Conservation (phyloP, 495 filamentous ascomycete genomes). For the Aspergillus cristatus region DNA sequence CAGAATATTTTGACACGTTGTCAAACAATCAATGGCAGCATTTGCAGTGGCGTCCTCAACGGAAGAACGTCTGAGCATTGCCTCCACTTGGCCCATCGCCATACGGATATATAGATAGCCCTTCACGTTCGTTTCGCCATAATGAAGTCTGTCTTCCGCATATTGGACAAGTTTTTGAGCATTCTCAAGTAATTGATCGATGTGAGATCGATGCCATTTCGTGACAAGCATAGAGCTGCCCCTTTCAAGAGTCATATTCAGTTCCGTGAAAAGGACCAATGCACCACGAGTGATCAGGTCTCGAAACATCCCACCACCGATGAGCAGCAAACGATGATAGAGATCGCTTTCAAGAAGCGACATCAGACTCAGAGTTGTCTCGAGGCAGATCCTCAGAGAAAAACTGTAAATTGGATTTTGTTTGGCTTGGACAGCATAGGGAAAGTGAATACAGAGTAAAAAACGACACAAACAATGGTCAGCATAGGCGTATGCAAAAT, state of each 20-base stretch:
- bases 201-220: slow-evolving; percentile 18
- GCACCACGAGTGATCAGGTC: slow-evolving; percentile 30
- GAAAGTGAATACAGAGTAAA: slow-evolving; percentile 37
- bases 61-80: slow-evolving; percentile 15
- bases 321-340: slow-evolving; percentile 30
- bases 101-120: slow-evolving; percentile 36
- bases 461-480: slow-evolving; percentile 38
- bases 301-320: slow-evolving; percentile 40
- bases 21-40: slow-evolving; percentile 19
- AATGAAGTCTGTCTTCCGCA: slow-evolving; percentile 27
- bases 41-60: slow-evolving; percentile 13
- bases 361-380: slow-evolving; percentile 31
- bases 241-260: slow-evolving; percentile 19
- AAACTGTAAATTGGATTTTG: slow-evolving; percentile 38
- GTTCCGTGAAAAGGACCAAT: slow-evolving; percentile 27
- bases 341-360: slow-evolving; percentile 29
- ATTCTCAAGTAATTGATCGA: slow-evolving; percentile 22
- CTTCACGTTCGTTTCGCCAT: slow-evolving; percentile 46
- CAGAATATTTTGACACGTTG: slow-evolving; percentile 18
- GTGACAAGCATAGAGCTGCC: slow-evolving; percentile 12
- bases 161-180: slow-evolving; percentile 23
- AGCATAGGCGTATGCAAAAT: slow-evolving; percentile 20
- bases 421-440: slow-evolving; percentile 33
- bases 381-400: slow-evolving; percentile 37
- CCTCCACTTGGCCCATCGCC: slow-evolving; percentile 31